Conservation (phyloP, 2,329 filamentous ascomycete species). For the Aureobasidium sp. region DNA sequence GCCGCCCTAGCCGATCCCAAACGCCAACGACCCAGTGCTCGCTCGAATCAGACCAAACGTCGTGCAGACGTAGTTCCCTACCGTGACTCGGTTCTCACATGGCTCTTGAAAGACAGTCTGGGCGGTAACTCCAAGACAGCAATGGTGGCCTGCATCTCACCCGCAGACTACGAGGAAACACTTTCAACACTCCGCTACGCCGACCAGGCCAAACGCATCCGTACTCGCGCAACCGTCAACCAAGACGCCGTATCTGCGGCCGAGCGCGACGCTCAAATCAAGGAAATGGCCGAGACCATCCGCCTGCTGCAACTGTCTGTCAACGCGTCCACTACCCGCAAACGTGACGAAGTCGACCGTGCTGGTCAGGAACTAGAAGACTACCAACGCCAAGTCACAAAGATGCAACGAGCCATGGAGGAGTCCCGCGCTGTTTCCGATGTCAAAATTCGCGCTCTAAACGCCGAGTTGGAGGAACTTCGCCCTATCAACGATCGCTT, state of each 20-base stretch:
- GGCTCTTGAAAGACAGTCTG: slow-evolving; percentile 91
- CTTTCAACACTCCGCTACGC: slow-evolving; percentile 93
- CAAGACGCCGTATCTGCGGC: slow-evolving; percentile 89
- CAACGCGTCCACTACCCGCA: slow-evolving; percentile 49
- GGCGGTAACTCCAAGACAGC: slow-evolving; percentile 97
- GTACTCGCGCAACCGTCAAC: slow-evolving; percentile 88
- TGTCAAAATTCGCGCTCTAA: slow-evolving; percentile 84
- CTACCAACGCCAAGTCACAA: slow-evolving; percentile 82
- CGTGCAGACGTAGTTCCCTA: slow-evolving; percentile 65
- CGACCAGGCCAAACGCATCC: slow-evolving; percentile 95
- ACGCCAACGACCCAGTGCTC: slow-evolving; percentile 40
- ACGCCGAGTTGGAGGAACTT: slow-evolving; percentile 40
- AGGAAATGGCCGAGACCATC: slow-evolving; percentile 92
- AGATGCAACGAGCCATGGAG: slow-evolving; percentile 94
- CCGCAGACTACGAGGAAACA: slow-evolving; percentile 94
- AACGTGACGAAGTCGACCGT: slow-evolving; percentile 63
- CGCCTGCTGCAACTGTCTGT: slow-evolving; percentile 70
- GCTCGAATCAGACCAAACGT: slow-evolving; percentile 36
- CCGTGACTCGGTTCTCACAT: slow-evolving; percentile 73
- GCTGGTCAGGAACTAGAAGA: slow-evolving; percentile 83
- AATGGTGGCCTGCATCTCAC: slow-evolving; percentile 97
- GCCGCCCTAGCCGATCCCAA: slow-evolving; percentile 74
- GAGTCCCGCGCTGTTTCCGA: slow-evolving; percentile 84
- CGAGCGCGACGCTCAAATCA: slow-evolving; percentile 88
- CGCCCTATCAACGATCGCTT: slow-evolving; percentile 50